Evolutionary conservation across 139 green algal genomes (phyloP), one percentile per base, ranked within the genome.

Genomic region (Ulvella scutata): DNA sequence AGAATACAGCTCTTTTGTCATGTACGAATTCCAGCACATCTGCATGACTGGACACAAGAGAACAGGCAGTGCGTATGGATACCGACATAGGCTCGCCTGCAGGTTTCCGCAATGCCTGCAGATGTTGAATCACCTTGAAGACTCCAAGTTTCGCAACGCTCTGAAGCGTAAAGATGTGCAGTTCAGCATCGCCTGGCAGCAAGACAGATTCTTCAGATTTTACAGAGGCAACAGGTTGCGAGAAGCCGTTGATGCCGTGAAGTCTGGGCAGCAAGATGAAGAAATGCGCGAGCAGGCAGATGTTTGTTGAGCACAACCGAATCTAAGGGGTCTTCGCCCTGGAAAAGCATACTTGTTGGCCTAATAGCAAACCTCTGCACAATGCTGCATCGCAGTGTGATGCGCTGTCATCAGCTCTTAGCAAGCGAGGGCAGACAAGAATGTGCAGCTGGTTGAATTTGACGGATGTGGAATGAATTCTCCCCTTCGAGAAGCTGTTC

Each of bases 91-190:
- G 17, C 23, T 38, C n/a, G 10, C 28, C 36, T 82, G 78, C 78
- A 93, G 89, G 75, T 96, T 91, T 59, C 91, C 92, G 26, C 90
- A 97, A 73, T 84, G 81, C 36, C 77, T 97, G 4, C 85, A 88
- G 59, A 96, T 96, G 74, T 79, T 96, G 35, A 86, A 95, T 21
- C 76, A 92, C 62, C 79, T 96, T 10, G 88, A 94, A 39, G 79
- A 76, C 73, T 31, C 82, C 2, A 82, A 88, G n/a, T 97, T 97
- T 51, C 74, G 92, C 2, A 79, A 82, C 3, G 87, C 87, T 3
- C 88, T 96, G 6, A 81, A 86, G 39, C 82, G 81, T 4, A 39
- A 43, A 0, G 81, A 84, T 59, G 78, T 78, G 76, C 77, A 89
- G 84, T 88, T 94, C 36, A 75, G 87, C 21, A 83, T 92, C 4